A percentile compares a stretch with the other conserved stretches of the same genome.
Evolutionary conservation across 345 rosid genomes (phyloP).

Genomic region (Rhodamnia argentea): DNA sequence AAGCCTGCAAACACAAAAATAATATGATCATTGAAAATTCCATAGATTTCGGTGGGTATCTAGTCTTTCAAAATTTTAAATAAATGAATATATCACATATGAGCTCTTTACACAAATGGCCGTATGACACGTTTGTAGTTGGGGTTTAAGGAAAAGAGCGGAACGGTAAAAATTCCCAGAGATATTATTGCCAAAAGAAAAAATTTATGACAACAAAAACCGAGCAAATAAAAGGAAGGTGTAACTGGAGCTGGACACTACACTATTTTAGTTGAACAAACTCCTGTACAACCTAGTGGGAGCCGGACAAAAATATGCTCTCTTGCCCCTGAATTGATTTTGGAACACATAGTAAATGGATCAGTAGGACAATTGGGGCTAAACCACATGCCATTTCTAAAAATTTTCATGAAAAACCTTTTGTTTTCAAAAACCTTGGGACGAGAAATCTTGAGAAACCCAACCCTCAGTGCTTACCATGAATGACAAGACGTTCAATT

Average conservation of each 20-base stretch:
- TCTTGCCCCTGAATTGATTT: no score
- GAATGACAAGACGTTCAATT: no score
- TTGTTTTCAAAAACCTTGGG: no score
- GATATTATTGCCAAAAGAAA: background rate
- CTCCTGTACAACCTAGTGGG: background rate
- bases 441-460: no score
- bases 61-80: background rate
- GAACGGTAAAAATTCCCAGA: background rate
- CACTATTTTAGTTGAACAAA: background rate
- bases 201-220: background rate
- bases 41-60: background rate
- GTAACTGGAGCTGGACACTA: background rate
- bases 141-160: background rate
- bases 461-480: no score
- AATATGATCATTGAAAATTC: background rate
- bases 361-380: no score
- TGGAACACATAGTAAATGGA: no score
- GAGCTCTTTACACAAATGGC: background rate
- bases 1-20: background rate
- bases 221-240: background rate
- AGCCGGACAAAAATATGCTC: background rate
- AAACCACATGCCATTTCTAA: no score
- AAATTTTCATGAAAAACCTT: no score
- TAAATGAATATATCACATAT: background rate
- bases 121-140: background rate